phyloP scores from a whole-genome alignment of 2,329 filamentous ascomycete species.

The Chalaropsis ovoidea region DNA sequence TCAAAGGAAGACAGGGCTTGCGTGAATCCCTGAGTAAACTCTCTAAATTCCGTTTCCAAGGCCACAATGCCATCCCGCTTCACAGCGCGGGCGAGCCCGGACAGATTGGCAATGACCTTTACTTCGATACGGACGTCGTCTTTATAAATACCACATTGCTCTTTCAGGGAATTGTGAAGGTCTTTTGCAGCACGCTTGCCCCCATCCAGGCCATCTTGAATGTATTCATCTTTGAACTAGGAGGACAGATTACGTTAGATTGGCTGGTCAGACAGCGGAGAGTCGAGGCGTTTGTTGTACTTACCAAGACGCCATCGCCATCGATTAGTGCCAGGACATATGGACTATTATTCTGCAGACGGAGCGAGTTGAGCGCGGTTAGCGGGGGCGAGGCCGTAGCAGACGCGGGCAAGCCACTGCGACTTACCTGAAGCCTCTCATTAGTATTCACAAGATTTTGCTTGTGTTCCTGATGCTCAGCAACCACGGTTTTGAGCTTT shows the following conservation, averaged over 20 bases:
- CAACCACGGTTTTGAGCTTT: slow-evolving; percentile 12
- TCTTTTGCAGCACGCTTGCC: slow-evolving; percentile 44
- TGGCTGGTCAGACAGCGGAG: background rate
- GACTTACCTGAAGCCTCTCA: background rate
- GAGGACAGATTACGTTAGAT: slow-evolving; percentile 23
- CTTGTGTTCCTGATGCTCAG: background rate
- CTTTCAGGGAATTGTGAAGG: slow-evolving; percentile 40
- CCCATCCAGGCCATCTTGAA: slow-evolving; percentile 46
- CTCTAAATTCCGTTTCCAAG: slow-evolving; percentile 39
- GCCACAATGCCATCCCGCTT: slow-evolving; percentile 40
- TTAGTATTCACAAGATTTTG: background rate
- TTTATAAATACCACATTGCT: slow-evolving; percentile 38
- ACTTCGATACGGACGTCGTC: slow-evolving; percentile 45
- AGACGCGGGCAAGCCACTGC: too few species aligned
- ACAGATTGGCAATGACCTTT: slow-evolving; percentile 48
- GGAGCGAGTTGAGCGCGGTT: background rate
- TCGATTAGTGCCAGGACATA: slow-evolving; percentile 54
- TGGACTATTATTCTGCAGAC: slow-evolving; percentile 41
- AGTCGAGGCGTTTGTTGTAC: slow-evolving; percentile 15
- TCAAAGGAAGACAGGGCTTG: slow-evolving; percentile 51
- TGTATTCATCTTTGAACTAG: slow-evolving; percentile 48
- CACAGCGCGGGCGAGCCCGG: slow-evolving; percentile 43
- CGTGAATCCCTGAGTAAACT: slow-evolving; percentile 52
- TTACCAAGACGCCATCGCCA: slow-evolving; percentile 51
- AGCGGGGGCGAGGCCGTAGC: too few species aligned